phyloP scores from a whole-genome alignment of 192 early-diverging fungal genomes.

The Mortierella antarctica region DNA sequence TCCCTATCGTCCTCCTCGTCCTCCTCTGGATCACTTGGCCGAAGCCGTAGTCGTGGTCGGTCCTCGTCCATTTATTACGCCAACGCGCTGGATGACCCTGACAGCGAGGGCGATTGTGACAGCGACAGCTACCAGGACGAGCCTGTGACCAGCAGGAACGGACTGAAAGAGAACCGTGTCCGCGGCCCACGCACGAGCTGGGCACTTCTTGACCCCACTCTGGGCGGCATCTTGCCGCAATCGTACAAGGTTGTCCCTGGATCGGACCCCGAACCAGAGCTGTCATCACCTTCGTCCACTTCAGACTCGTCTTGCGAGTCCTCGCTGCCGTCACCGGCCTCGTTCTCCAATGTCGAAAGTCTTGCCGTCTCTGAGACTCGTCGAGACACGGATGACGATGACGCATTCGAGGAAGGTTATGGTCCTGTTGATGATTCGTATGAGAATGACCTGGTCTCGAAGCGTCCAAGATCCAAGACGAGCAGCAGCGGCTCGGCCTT shows the following conservation, averaged over 20 bases:
- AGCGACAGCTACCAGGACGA: conserved; percentile 17
- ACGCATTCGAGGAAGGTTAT: background rate
- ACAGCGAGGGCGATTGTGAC: conserved; percentile 16
- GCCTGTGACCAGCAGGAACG: conserved; percentile 35
- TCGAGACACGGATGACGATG: background rate
- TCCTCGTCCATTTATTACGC: conserved; percentile 45
- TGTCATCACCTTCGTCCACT: conserved; percentile 14
- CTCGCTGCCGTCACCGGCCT: conserved; percentile 21
- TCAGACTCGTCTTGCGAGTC: conserved; percentile 12
- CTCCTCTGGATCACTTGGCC: conserved; percentile 14
- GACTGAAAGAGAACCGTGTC: conserved; percentile 40
- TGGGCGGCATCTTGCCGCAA: conserved; percentile 23
- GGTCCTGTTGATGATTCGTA: background rate
- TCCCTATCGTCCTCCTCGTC: conserved; percentile 11
- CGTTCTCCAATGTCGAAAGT: conserved; percentile 5
- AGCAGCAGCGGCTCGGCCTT: conserved; percentile 5
- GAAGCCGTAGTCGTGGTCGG: conserved; percentile 23
- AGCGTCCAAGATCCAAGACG: background rate
- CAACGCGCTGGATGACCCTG: conserved; percentile 3
- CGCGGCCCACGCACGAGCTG: conserved; percentile 33
- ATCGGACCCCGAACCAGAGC: conserved; percentile 15
- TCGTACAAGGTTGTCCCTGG: conserved; percentile 24
- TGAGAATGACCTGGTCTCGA: background rate
- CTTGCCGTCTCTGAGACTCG: conserved; percentile 5
- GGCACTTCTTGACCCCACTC: conserved; percentile 28